phyloP scores from a whole-genome alignment of 2,329 filamentous ascomycete genomes.

The Claviceps sp. region DNA sequence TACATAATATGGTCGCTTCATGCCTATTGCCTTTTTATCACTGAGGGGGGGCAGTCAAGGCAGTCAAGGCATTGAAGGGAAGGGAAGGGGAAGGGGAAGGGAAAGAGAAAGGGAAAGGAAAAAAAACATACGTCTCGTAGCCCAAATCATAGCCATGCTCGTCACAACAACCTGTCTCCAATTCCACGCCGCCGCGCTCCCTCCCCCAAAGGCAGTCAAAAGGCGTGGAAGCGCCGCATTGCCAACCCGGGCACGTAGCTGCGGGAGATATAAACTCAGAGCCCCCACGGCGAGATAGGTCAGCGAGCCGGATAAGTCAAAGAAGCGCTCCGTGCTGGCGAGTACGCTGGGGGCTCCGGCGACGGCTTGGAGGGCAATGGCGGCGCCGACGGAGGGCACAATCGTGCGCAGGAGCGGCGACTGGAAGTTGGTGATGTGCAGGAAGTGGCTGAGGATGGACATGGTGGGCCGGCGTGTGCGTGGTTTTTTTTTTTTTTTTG shows the following conservation, averaged over 20 bases:
- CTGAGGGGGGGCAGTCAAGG: no score
- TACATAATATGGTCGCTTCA: no score
- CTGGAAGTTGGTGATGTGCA: conserved; percentile 47
- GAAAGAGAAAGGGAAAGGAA: background rate
- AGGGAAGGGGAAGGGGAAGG: no score
- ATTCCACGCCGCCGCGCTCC: conserved; percentile 26
- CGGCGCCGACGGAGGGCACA: conserved; percentile 46
- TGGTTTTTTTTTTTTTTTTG: background rate
- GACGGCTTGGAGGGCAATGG: conserved; percentile 48
- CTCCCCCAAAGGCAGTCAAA: conserved; percentile 4
- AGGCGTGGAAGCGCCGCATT: conserved; percentile 19
- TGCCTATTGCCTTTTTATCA: no score
- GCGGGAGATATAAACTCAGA: conserved; percentile 47
- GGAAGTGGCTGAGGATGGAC: conserved; percentile 30
- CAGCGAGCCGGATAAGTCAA: conserved; percentile 52
- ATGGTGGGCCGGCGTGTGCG: conserved; percentile 10
- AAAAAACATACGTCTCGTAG: conserved; percentile 36
- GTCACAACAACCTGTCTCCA: conserved; percentile 41
- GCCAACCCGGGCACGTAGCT: conserved; percentile 37
- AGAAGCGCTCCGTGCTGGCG: conserved; percentile 50
- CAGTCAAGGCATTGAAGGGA: no score
- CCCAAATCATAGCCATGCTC: conserved; percentile 39
- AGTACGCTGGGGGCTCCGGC: conserved; percentile 49
- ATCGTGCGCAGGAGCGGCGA: conserved; percentile 49
- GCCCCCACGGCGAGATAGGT: conserved; percentile 54